These are phyloP conservation scores for Colletotrichum shisoi DNA, from an alignment of 2,329 filamentous ascomycete genomes.

Conservation along the genomic window DNA sequence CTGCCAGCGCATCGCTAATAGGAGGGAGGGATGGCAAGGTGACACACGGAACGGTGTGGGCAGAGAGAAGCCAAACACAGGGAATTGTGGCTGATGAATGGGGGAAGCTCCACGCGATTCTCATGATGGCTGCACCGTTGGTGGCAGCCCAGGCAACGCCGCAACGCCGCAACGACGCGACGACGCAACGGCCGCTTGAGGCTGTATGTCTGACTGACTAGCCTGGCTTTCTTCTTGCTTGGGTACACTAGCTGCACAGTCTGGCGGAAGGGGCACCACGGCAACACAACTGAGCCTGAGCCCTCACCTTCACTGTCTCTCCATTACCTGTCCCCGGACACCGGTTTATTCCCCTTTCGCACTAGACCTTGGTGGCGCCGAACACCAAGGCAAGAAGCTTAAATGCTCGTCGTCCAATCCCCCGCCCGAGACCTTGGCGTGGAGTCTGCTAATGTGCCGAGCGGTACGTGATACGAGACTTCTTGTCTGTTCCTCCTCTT, in stretches of 20 bases:
- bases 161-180: background rate
- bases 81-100: background rate
- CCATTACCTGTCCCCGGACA: background rate
- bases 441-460: constrained; percentile 17
- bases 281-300: background rate
- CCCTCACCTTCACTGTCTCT: background rate
- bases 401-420: constrained; percentile 23
- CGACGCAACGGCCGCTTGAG: constrained; percentile 1
- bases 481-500: too few relatives aligned
- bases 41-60: background rate
- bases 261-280: constrained; percentile 1
- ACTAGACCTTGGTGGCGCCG: constrained; percentile 12
- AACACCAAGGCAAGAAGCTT: constrained; percentile 31
- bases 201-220: constrained; percentile 4
- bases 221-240: background rate
- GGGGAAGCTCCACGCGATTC: background rate
- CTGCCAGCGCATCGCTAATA: constrained; percentile 26
- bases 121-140: background rate
- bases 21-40: background rate
- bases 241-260: background rate
- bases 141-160: constrained; percentile 18
- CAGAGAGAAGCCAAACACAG: background rate
- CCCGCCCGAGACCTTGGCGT: constrained; percentile 18
- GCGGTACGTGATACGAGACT: constrained; percentile 25
- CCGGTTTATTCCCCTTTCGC: background rate